Base-by-base conservation (phyloP, 345 rosid species). In the Murraya paniculata region DNA sequence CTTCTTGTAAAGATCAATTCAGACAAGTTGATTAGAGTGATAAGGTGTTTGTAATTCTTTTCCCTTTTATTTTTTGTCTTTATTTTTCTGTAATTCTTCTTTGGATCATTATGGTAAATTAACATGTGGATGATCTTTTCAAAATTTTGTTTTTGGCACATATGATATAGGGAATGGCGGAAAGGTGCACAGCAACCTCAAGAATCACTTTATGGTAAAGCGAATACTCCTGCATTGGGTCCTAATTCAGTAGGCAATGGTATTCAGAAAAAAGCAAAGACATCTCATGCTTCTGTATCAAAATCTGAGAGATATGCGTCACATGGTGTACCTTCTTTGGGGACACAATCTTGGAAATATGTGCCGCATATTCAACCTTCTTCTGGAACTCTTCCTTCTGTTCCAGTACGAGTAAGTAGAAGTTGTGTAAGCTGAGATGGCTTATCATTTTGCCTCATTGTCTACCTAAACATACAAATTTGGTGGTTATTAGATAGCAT, bases 1-100 rank as follows among this genome's bases (percentile, higher is more conserved):
- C 79, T 84, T 72, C 87, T 84, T 72, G 53, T 38, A 73, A 73
- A 73, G 77, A 81, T 81, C 35, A 84, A 72, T 65, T 81, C 74
- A 27, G 84, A 81, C 6, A 62, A 64, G 62, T 60, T 61, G 22
- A 70, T 81, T 45, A 81, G 73, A 84, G n/a, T 80, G 77, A 84
- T 84, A 45, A 81, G 87, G 82, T 84, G 50, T 57, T 81, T 66
- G 70, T 27, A 58, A 50, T 72, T 53, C 24, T 72, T 76, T 66
- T 58, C 33, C 48, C n/a, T 9, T 41, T 59, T 9, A 28, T 45
- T 33, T 28, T 71, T 4, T 56, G 56, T 41, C 58, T 22, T 64
- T 71, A 53, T 21, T 60, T 27, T 41, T 27, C 7, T 45, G 31
- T 3, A 50, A 27, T 70, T 16, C 11, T 68, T 68, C 9, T 66